Conservation (phyloP, 495 filamentous ascomycete species). For the Hypoxylon cercidicola region DNA sequence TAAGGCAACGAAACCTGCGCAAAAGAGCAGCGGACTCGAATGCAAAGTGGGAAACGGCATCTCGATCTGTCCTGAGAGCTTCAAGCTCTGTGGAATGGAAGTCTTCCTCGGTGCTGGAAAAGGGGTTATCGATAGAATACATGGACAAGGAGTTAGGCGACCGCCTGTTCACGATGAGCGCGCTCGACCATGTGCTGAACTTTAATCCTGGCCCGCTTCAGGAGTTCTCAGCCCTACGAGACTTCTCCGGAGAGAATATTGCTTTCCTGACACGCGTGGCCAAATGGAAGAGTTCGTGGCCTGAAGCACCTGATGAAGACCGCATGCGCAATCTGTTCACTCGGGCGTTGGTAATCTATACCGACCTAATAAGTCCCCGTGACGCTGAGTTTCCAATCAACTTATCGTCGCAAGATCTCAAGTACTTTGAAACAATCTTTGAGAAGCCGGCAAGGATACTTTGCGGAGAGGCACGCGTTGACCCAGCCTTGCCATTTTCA, state of each 20-base stretch:
- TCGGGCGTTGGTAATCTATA: constrained; percentile 63
- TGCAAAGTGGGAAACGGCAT: constrained; percentile 27
- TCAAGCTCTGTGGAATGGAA: constrained; percentile 41
- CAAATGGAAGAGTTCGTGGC: constrained; percentile 60
- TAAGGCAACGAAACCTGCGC: constrained; percentile 54
- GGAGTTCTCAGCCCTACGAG: constrained; percentile 64
- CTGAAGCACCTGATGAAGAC: constrained; percentile 22
- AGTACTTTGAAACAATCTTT: constrained; percentile 62
- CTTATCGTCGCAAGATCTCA: constrained; percentile 60
- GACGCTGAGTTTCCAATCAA: constrained; percentile 69
- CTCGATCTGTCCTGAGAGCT: constrained; percentile 28
- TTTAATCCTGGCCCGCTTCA: constrained; percentile 61
- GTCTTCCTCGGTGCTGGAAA: constrained; percentile 42
- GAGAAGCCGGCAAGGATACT: constrained; percentile 48
- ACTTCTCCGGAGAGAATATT: constrained; percentile 72
- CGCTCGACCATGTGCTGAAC: constrained; percentile 64
- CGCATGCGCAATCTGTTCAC: constrained; percentile 56
- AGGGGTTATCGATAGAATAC: constrained; percentile 49
- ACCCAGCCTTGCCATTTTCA: constrained; percentile 36
- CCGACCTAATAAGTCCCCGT: constrained; percentile 59
- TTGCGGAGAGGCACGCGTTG: constrained; percentile 34
- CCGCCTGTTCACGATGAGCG: constrained; percentile 61
- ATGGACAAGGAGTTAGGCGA: constrained; percentile 41
- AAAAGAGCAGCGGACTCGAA: constrained; percentile 44
- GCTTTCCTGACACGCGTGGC: constrained; percentile 66